phyloP scores from a whole-genome alignment of 106 monocot species.

The Chionographis japonica region DNA sequence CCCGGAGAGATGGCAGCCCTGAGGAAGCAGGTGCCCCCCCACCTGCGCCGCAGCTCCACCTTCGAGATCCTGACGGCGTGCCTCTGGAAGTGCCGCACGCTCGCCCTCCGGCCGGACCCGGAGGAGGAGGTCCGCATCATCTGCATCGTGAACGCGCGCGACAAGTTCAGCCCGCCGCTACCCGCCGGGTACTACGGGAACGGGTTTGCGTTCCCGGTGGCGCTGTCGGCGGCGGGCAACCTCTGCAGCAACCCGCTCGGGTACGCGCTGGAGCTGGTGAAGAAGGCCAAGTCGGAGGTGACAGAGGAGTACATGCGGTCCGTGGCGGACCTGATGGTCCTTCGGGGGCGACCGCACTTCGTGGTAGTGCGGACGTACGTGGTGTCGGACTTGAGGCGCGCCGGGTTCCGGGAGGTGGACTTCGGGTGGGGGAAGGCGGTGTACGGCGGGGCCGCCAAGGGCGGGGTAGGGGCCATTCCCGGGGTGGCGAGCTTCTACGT shows the following conservation, averaged over 20 bases:
- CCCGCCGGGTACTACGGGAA: constrained; percentile 76
- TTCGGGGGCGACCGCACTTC: constrained; percentile 44
- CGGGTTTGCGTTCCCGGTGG: constrained; percentile 49
- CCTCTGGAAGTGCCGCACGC: constrained; percentile 53
- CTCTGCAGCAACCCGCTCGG: constrained; percentile 35
- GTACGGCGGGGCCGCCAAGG: constrained; percentile 47
- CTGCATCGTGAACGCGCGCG: constrained; percentile 43
- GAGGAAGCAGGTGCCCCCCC: constrained; percentile 14
- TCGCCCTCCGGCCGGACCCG: constrained; percentile 24
- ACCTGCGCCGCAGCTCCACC: constrained; percentile 30
- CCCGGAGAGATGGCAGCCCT: constrained; percentile 17
- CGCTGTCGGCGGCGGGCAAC: constrained; percentile 28
- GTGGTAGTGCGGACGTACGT: constrained; percentile 25
- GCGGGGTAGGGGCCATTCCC: constrained; percentile 38
- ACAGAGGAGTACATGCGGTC: constrained; percentile 53
- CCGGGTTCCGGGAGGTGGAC: constrained; percentile 43
- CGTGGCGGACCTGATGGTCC: constrained; percentile 51
- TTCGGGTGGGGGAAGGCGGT: constrained; percentile 65
- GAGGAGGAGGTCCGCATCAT: constrained; percentile 42
- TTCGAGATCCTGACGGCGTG: constrained; percentile 58
- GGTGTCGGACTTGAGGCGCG: constrained; percentile 55
- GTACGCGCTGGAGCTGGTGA: constrained; percentile 49
- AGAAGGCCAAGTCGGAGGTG: constrained; percentile 40
- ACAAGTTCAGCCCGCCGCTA: constrained; percentile 10
- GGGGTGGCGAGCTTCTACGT: constrained; percentile 51